Evolutionary conservation across 2,329 filamentous ascomycete genomes (phyloP).

Genomic region (Davidsoniella neocaledoniae): DNA sequence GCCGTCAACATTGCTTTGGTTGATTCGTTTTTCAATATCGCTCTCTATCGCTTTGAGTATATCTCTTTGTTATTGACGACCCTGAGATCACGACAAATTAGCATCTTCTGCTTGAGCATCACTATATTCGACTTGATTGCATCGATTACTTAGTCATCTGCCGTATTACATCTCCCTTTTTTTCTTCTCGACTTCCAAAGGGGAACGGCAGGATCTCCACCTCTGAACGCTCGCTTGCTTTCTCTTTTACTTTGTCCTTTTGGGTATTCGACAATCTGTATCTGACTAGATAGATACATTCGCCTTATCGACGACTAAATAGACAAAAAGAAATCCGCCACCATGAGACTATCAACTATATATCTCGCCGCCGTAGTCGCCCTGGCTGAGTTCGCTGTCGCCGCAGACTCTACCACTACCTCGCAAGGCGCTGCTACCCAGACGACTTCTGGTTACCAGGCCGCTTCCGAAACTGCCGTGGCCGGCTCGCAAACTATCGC

Average conservation of each 20-base stretch:
- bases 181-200: constrained; percentile 1
- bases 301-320: background rate
- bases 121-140: background rate
- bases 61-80: constrained; percentile 1
- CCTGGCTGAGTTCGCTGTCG: background rate
- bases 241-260: background rate
- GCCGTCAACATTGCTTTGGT: too few species aligned
- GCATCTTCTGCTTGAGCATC: too few species aligned
- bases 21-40: too few species aligned
- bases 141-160: background rate
- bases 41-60: too few species aligned
- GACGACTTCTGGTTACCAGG: constrained; percentile 12
- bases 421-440: constrained; percentile 16
- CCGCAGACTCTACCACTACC: background rate
- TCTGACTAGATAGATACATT: background rate
- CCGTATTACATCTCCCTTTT: background rate
- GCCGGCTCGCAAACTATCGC: constrained; percentile 26
- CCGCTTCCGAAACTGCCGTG: constrained; percentile 22
- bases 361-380: background rate
- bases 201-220: constrained; percentile 10
- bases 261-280: background rate
- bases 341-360: constrained; percentile 11
- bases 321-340: background rate
- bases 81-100: background rate
- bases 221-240: constrained; percentile 6